Evolutionary conservation across 1,284 basidiomycete genomes (phyloP).

Genomic region (Austropuccinia psidii): DNA sequence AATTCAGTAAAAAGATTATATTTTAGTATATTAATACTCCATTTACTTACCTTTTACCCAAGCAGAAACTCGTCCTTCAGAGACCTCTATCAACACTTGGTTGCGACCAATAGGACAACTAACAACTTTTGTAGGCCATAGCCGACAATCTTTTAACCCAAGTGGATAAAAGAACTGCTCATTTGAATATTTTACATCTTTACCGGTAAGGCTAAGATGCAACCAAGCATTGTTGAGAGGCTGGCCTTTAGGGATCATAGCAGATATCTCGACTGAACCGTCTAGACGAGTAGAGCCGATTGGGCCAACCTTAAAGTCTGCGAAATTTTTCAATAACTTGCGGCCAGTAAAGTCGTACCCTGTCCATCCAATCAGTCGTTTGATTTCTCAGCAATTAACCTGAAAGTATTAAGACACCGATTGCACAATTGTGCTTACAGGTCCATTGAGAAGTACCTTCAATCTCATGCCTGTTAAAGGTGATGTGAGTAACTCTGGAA

Average conservation of each 20-base stretch:
- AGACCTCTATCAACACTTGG: conserved; percentile 52
- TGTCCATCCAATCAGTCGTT: background rate
- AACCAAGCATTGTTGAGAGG: conserved; percentile 54
- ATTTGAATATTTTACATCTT: conserved; percentile 51
- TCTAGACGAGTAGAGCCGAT: conserved; percentile 55
- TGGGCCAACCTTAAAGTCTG: conserved; percentile 52
- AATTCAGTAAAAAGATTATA: background rate
- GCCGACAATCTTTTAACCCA: conserved; percentile 51
- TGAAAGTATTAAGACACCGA: background rate
- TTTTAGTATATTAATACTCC: no score
- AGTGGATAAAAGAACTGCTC: conserved; percentile 58
- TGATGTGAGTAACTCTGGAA: no score
- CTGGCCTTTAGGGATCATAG: conserved; percentile 48
- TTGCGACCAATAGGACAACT: conserved; percentile 48
- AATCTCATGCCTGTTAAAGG: conserved; percentile 49
- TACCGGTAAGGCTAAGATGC: conserved; percentile 54
- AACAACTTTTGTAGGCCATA: conserved; percentile 54
- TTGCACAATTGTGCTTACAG: conserved; percentile 45
- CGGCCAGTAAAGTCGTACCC: conserved; percentile 56
- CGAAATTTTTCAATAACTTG: conserved; percentile 49
- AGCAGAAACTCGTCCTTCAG: conserved; percentile 55
- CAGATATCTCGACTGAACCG: conserved; percentile 41
- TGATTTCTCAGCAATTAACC: background rate
- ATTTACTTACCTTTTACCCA: conserved; percentile 46
- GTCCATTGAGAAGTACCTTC: conserved; percentile 54